Base-by-base conservation (phyloP, 176 grass and related monocot species). In the Ampelocalamus luodianensis region DNA sequence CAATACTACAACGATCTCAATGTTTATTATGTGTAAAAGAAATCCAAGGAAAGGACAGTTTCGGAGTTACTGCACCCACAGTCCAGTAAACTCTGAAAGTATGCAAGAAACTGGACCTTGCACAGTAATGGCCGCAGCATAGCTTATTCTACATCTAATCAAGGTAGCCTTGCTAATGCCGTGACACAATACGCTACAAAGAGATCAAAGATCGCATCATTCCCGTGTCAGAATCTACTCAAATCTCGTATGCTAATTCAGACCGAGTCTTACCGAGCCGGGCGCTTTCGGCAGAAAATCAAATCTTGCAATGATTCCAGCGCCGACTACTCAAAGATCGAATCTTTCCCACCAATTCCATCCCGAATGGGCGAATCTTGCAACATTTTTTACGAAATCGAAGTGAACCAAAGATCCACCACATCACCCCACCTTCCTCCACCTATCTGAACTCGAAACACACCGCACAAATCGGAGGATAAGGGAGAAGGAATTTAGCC, bases 261-360 rank as follows among this genome's bases (percentile, higher is more conserved):
- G 16, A 74, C 7, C 4, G 27, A 82, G 26, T 13, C 56, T 37
- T 64, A 2, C 42, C 10, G 64, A 62, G 38, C 0, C 1, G 29
- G 15, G 0, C 44, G 29, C 18, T 38, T 80, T 50, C 11, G 16
- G 62, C 11, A 65, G 12, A 3, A 46, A 65, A 65, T 22, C 43
- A 32, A 49, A 5, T 22, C 5, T 49, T 74, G 26, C 50, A 58
- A 48, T 48, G 24, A 14, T 48, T 72, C 67, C 16, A 46, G 8
- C 14, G 78, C 71, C 23, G 44, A 64, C 7, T 62, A 38, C 75
- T 59, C 4, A 26, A 71, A 76, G 40, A 64, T 58, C 43, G 18
- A 63, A 82, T 76, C 78, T 37, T 75, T 44, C 38, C 4, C 63
- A 38, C 77, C 55, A 81, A n/a, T 26, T 8, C 23, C 44, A 18